phyloP scores from a whole-genome alignment of 148 eudicot species.

The Silene uniflora region DNA sequence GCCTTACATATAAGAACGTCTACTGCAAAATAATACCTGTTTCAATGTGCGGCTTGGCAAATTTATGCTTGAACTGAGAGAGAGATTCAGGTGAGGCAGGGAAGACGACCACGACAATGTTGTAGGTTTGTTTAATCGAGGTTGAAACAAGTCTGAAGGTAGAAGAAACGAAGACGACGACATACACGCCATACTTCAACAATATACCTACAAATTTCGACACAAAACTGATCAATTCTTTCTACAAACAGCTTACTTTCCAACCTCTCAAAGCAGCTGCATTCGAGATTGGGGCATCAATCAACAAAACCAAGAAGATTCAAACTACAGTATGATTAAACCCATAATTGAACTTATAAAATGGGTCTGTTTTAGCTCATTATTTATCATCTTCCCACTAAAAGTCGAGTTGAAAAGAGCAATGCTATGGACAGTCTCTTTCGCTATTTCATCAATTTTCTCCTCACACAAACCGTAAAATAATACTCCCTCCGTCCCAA shows the following conservation, averaged over 20 bases:
- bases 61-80: constrained; percentile 28
- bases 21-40: constrained; percentile 34
- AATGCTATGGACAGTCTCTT: too few species aligned
- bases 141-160: constrained; percentile 33
- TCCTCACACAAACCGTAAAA: too few species aligned
- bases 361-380: too few species aligned
- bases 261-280: neutral
- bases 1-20: neutral
- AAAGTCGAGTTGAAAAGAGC: too few species aligned
- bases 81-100: constrained; percentile 41
- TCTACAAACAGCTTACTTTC: constrained; percentile 5
- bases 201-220: constrained; percentile 14
- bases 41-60: constrained; percentile 27
- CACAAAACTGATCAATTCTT: constrained; percentile 1
- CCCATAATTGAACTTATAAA: too few species aligned
- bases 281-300: neutral
- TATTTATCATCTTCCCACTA: too few species aligned
- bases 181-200: constrained; percentile 36
- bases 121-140: constrained; percentile 33
- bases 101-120: constrained; percentile 69
- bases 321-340: too few species aligned
- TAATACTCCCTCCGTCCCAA: too few species aligned
- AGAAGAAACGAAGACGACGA: constrained; percentile 38
- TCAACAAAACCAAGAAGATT: neutral
- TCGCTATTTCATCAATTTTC: too few species aligned